Base-by-base conservation (phyloP, 805 yeast genomes). In the Kodamaea sagamina region DNA sequence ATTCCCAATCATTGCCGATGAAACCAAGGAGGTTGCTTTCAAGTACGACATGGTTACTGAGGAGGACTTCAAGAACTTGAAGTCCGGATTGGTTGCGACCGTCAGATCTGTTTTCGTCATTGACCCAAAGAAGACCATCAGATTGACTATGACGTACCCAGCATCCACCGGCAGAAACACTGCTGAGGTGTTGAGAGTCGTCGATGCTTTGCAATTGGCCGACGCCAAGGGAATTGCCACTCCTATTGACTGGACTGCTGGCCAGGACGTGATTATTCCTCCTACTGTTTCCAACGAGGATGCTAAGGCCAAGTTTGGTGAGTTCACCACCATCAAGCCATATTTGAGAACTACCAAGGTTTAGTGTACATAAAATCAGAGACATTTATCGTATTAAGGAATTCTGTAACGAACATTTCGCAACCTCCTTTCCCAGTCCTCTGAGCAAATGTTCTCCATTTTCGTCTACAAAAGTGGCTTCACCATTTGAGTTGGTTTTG, bases 161-260 rank as follows among this genome's bases (percentile, higher is more conserved):
- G 84, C 88, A 32, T 79, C 86, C 8, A 78, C 84, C 29, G 89
- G 89, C 49, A 74, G 89, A 70, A 83, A 83, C 73, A 79, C 89
- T 17, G 84, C 87, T 40, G 89, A 83, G 61, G 80, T 83, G 31
- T 71, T 84, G 58, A 70, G 89, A 63, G 84, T 79, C 35, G 71
- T 83, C 51, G 89, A 83, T 61, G 81, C 88, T 16, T 72, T 84
- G 55, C 88, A 83, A 62, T 71, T 76, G 46, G 75, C 82, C 47
- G 89, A 82, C 57, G 66, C 71, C 54, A 64, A 77, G 65, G 78
- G 81, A 49, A 65, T 82, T 47, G 82, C 83, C 42, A 83, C 89
- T 19, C 89, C 89, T 43, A 77, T 79, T 44, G 79, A 83, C 69
- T 83, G 89, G 89, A 76, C 77, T 49, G 79, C 77, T 32, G 89